These are phyloP conservation scores for Nymphaea thermarum DNA, from an alignment of 164 flowering plant genomes.

Conservation along the genomic window DNA sequence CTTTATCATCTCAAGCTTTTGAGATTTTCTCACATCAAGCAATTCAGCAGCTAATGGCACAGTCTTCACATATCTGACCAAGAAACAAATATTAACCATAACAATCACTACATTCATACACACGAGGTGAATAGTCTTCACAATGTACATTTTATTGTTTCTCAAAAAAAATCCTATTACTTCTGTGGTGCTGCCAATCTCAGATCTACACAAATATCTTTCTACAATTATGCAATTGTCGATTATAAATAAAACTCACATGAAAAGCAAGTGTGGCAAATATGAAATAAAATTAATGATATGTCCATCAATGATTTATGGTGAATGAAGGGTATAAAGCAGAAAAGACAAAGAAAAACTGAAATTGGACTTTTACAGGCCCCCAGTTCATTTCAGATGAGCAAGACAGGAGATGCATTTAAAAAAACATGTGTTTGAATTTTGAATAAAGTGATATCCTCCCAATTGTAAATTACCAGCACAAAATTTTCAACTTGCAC, in stretches of 20 bases:
- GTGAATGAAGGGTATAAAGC: no score
- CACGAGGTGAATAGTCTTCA: no score
- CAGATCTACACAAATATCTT: background rate
- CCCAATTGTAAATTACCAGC: background rate
- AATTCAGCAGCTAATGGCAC: conserved; percentile 95
- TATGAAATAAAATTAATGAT: background rate
- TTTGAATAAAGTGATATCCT: background rate
- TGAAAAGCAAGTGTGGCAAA: background rate
- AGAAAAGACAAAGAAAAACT: background rate
- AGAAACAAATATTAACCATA: no score
- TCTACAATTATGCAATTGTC: background rate
- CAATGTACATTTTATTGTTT: background rate
- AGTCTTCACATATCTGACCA: conserved; percentile 80
- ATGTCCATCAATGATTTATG: background rate
- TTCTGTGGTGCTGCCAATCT: no score
- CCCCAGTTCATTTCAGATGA: no score
- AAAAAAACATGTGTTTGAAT: background rate
- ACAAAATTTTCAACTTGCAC: background rate
- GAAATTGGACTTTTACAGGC: no score
- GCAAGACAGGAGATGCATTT: no score
- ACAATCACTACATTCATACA: no score
- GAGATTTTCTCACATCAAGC: conserved; percentile 75
- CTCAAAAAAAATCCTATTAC: background rate
- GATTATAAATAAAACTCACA: no score
- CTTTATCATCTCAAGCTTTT: conserved; percentile 86